Base-by-base conservation (phyloP, 805 yeast genomes). In the Jamesozyma jinghongensis region DNA sequence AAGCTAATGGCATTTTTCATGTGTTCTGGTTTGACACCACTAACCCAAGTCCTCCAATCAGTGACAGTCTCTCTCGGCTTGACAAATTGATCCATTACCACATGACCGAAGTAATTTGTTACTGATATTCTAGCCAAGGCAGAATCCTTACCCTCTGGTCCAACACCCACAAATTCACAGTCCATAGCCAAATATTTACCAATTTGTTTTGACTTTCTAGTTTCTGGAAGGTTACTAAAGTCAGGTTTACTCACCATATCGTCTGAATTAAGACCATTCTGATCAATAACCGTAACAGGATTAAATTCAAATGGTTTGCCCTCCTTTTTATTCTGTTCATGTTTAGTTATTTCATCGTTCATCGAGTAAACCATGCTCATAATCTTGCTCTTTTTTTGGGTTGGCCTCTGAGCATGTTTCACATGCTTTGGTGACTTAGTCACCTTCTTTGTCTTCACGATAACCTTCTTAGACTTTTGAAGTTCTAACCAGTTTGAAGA, bases 151-250 rank as follows among this genome's bases (percentile, higher is more conserved):
- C 94, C 94, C 8, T 77, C 79, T 4, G 73, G 74, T 0, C 95
- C 96, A 2, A 83, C 80, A 10, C 96, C 96, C 2, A 88, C 97
- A 67, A 88, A 87, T 53, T 88, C 97, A 66, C 97, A 87, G 62
- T 88, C 97, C 45, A 88, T 75, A 1, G 95, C 85, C 2, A 87
- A 44, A 50, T 73, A 87, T 52, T 74, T 81, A 1, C 96, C 96
- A 1, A 77, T 66, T 34, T 71, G 70, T 38, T 58, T 63, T 43
- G 71, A 64, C 32, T 53, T 55, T 18, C 51, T 48, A 18, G 20
- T 34, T 14, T 17, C 33, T 12, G 35, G 32, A 7, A 29, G 32
- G 5, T 40, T 36, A 20, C 37, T 40, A 20, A 36, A 32, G 6
- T 38, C 34, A 3, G 33, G 28, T 19, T 28, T 22, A 16, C 3